A percentile compares a stretch with the other conserved stretches of the same genome.
These are phyloP conservation scores for Ustilago bromivora DNA, from an alignment of 1,284 basidiomycete genomes.

Conservation along the genomic window DNA sequence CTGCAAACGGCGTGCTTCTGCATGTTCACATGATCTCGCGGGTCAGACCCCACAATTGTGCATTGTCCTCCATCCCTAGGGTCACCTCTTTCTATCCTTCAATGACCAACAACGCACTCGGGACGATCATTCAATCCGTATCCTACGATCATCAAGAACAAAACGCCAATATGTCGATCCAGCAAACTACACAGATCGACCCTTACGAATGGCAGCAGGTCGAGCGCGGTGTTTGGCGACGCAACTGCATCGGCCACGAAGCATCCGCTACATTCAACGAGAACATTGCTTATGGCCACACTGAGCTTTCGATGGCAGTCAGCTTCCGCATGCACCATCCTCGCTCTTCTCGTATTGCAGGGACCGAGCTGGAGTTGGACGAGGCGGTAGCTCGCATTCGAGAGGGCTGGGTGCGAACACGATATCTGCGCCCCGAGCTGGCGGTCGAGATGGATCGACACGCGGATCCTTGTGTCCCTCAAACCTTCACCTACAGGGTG, in stretches of 20 bases:
- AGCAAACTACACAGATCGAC: constrained; percentile 11
- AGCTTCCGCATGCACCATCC: constrained; percentile 23
- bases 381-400: constrained; percentile 27
- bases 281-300: constrained; percentile 47
- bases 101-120: constrained; percentile 26
- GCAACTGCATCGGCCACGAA: constrained; percentile 43
- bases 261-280: constrained; percentile 48
- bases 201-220: constrained; percentile 26
- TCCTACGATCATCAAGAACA: constrained; percentile 4
- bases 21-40: not conserved
- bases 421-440: constrained; percentile 34
- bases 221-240: constrained; percentile 25
- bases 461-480: constrained; percentile 11
- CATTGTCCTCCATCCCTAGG: not conserved
- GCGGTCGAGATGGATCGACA: constrained; percentile 38
- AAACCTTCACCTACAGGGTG: constrained; percentile 24
- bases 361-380: constrained; percentile 25
- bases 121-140: constrained; percentile 4
- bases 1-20: not conserved
- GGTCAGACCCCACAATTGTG: not conserved
- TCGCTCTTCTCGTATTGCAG: constrained; percentile 14
- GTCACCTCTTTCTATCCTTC: not conserved
- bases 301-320: constrained; percentile 34
- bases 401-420: constrained; percentile 28
- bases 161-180: constrained; percentile 11